These are phyloP conservation scores for Jackrogersella minutella DNA, from an alignment of 495 filamentous ascomycete genomes.

Conservation along the genomic window DNA sequence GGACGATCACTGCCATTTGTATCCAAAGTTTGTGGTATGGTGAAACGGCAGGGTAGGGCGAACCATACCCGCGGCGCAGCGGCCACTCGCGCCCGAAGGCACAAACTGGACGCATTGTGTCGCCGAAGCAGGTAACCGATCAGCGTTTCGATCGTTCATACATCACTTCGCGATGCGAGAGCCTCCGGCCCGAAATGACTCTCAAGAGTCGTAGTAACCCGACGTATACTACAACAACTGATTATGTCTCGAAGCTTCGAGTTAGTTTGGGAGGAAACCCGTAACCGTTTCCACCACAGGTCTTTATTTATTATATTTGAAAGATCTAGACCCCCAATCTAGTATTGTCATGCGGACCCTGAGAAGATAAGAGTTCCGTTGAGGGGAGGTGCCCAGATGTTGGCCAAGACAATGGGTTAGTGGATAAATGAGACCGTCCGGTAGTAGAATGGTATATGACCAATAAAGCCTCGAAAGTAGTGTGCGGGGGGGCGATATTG, in stretches of 20 bases:
- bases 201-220: constrained; percentile 6
- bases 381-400: constrained; percentile 11
- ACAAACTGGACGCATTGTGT: constrained; percentile 22
- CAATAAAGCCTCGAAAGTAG: too few species aligned
- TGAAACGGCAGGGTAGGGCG: constrained; percentile 34
- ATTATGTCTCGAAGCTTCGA: background rate
- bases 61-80: constrained; percentile 36
- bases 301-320: constrained; percentile 35
- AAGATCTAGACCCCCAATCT: constrained; percentile 3
- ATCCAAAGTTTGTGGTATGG: constrained; percentile 40
- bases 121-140: constrained; percentile 38
- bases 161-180: constrained; percentile 31
- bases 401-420: constrained; percentile 27
- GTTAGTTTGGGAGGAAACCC: constrained; percentile 7
- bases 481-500: constrained; percentile 12
- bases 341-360: constrained; percentile 16
- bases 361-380: constrained; percentile 17
- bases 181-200: constrained; percentile 20
- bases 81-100: constrained; percentile 26
- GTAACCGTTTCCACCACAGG: constrained; percentile 5
- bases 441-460: constrained; percentile 18
- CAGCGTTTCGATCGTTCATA: constrained; percentile 26
- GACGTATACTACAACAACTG: constrained; percentile 18
- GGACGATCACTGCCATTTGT: constrained; percentile 46
- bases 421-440: constrained; percentile 36